phyloP scores from a whole-genome alignment of 1,139 yeast genomes.

The Arxiozyma bovina region DNA sequence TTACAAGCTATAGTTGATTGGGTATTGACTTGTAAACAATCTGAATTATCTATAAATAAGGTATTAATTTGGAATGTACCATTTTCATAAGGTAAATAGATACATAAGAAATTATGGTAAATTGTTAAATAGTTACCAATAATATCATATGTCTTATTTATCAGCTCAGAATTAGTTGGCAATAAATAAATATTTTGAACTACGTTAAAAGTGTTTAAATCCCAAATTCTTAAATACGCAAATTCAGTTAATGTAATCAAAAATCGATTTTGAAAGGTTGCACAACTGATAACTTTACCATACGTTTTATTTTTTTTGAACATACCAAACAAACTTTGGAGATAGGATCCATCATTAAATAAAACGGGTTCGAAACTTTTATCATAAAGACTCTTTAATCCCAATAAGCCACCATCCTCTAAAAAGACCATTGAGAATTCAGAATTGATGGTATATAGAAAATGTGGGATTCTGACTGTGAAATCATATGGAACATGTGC shows the following conservation, averaged over 20 bases:
- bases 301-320: slow-evolving; percentile 21
- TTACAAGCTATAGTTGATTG: slow-evolving; percentile 17
- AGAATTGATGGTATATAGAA: slow-evolving; percentile 40
- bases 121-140: slow-evolving; percentile 21
- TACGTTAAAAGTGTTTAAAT: slow-evolving; percentile 34
- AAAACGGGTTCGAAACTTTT: slow-evolving; percentile 42
- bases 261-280: slow-evolving; percentile 15
- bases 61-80: slow-evolving; percentile 39
- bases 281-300: slow-evolving; percentile 23
- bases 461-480: slow-evolving; percentile 56
- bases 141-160: slow-evolving; percentile 17
- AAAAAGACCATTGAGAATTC: slow-evolving; percentile 46
- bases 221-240: slow-evolving; percentile 47
- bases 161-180: slow-evolving; percentile 14
- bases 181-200: slow-evolving; percentile 32
- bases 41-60: slow-evolving; percentile 25
- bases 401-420: slow-evolving; percentile 63
- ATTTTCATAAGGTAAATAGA: slow-evolving; percentile 38
- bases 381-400: slow-evolving; percentile 37
- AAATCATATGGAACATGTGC: slow-evolving; percentile 67
- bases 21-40: slow-evolving; percentile 10
- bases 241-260: slow-evolving; percentile 25
- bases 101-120: slow-evolving; percentile 22
- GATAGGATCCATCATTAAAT: slow-evolving; percentile 48
- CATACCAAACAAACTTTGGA: slow-evolving; percentile 35